Conservation (phyloP, 768 basidiomycete species). For the Gymnopilus dilepis region DNA sequence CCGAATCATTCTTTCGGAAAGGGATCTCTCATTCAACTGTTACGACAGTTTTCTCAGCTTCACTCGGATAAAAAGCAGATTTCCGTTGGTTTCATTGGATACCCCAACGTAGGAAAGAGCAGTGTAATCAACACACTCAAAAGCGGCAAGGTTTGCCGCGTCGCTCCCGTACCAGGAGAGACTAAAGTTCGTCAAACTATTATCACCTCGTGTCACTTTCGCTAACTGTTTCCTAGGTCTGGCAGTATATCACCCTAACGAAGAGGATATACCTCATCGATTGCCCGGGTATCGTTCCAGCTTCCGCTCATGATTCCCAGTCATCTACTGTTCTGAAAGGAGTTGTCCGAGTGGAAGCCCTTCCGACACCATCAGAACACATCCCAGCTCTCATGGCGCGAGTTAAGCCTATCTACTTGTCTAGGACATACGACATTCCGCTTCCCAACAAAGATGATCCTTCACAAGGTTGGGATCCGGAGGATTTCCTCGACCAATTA, state of each 20-base stretch:
- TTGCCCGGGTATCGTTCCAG: slow-evolving; percentile 97
- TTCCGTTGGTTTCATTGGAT: slow-evolving; percentile 96
- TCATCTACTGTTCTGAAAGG: slow-evolving; percentile 95
- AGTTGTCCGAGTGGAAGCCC: slow-evolving; percentile 93
- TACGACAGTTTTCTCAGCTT: slow-evolving; percentile 94
- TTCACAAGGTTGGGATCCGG: slow-evolving; percentile 65
- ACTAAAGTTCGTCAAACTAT: slow-evolving; percentile 66
- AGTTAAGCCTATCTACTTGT: slow-evolving; percentile 92
- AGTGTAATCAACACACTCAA: slow-evolving; percentile 98
- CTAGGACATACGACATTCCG: slow-evolving; percentile 79
- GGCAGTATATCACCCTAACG: slow-evolving; percentile 99
- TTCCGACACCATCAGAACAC: slow-evolving; percentile 91
- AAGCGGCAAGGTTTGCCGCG: slow-evolving; percentile 95
- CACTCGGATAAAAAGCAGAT: slow-evolving; percentile 99
- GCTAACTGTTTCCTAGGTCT: slow-evolving; percentile 59
- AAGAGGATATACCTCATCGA: slow-evolving; percentile 98
- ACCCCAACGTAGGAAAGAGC: slow-evolving; percentile 98
- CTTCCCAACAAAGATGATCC: slow-evolving; percentile 63
- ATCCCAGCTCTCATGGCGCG: slow-evolving; percentile 87
- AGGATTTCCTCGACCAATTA: slow-evolving; percentile 81
- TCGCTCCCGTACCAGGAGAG: slow-evolving; percentile 97
- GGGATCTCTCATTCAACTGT: slow-evolving; percentile 94
- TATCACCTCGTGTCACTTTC: slow-evolving; percentile 5
- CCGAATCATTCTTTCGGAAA: slow-evolving; percentile 99
- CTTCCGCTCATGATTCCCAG: slow-evolving; percentile 89